A percentile compares a stretch with the other conserved stretches of the same genome.
Evolutionary conservation across 1,284 basidiomycete species (phyloP).

Genomic region (Apiotrichum porosum): DNA sequence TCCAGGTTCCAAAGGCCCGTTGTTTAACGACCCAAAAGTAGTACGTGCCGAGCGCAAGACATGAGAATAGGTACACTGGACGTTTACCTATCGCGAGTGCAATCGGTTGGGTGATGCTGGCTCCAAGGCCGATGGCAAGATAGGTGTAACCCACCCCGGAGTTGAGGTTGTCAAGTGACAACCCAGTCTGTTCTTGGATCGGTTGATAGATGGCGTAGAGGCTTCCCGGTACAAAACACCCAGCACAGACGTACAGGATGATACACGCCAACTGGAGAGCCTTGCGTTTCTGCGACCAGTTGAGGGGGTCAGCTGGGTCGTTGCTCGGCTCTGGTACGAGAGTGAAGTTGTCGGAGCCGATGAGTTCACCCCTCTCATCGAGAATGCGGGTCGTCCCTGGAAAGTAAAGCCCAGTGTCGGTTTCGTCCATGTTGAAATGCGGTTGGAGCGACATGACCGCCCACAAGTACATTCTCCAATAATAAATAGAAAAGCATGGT

Average conservation of each 20-base stretch:
- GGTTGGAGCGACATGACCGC: too few relatives aligned
- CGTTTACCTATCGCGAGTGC: conserved; percentile 25
- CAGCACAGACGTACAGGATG: conserved; percentile 16
- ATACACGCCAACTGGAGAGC: conserved; percentile 18
- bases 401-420: conserved; percentile 7
- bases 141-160: conserved; percentile 25
- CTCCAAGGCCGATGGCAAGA: conserved; percentile 19
- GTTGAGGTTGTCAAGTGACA: conserved; percentile 26
- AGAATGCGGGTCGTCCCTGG: conserved; percentile 21
- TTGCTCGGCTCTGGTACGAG: conserved; percentile 18
- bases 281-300: conserved; percentile 21
- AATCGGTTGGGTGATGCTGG: conserved; percentile 17
- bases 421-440: not conserved
- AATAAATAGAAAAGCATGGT: too few relatives aligned
- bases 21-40: not conserved
- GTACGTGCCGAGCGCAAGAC: conserved; percentile 7
- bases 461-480: too few relatives aligned
- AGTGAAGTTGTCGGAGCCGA: conserved; percentile 9
- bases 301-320: conserved; percentile 22
- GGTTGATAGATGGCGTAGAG: conserved; percentile 23
- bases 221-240: conserved; percentile 7
- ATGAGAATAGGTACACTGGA: conserved; percentile 19
- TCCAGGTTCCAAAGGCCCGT: not conserved
- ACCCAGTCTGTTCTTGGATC: conserved; percentile 13
- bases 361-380: conserved; percentile 12